Evolutionary conservation across 2,329 filamentous ascomycete genomes (phyloP).

Genomic region (Colletotrichum sp.): DNA sequence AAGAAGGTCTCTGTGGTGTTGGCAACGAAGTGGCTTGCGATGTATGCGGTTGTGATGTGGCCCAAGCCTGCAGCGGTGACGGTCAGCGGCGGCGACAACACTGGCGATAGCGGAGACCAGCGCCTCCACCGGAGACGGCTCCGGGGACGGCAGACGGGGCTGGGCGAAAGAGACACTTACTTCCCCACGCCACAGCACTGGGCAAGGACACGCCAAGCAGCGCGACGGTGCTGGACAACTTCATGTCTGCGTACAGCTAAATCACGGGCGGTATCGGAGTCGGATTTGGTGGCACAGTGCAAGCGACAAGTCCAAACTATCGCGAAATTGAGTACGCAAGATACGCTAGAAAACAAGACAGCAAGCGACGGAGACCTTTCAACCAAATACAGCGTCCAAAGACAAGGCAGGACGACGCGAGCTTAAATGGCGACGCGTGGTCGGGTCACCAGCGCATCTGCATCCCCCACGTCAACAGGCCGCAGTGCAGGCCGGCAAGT

Average conservation of each 20-base stretch:
- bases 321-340: neutral
- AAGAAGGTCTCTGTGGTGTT: slow-evolving; percentile 61
- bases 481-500: neutral
- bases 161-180: slow-evolving; percentile 31
- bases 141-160: neutral
- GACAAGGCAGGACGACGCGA: neutral
- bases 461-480: slow-evolving; percentile 1
- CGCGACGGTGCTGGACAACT: slow-evolving; percentile 28
- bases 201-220: slow-evolving; percentile 36
- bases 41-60: slow-evolving; percentile 69
- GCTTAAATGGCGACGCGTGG: slow-evolving; percentile 16
- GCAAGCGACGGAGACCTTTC: neutral
- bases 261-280: neutral
- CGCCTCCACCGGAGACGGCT: neutral
- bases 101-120: neutral
- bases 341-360: neutral
- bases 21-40: slow-evolving; percentile 66
- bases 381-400: neutral
- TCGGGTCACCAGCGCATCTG: slow-evolving; percentile 5
- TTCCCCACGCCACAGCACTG: slow-evolving; percentile 44
- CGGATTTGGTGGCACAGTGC: neutral
- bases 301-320: neutral
- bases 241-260: slow-evolving; percentile 29
- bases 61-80: slow-evolving; percentile 54
- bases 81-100: slow-evolving; percentile 6